These are phyloP conservation scores for Suillus sp. DNA, from an alignment of 768 basidiomycete species.

Conservation along the genomic window DNA sequence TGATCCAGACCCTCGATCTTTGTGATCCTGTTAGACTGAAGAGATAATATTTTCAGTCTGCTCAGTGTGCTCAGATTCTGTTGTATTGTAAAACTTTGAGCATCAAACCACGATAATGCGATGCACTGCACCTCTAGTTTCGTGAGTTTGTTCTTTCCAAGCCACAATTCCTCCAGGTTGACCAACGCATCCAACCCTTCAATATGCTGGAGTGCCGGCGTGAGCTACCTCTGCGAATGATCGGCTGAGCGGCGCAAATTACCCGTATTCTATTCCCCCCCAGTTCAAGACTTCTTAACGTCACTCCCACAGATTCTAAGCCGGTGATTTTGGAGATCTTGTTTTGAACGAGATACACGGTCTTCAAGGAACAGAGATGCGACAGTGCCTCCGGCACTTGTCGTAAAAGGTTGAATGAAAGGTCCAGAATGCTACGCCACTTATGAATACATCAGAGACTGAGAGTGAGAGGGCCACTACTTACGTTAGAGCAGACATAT, in stretches of 20 bases:
- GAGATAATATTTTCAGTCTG: constrained; percentile 79
- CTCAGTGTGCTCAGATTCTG: constrained; percentile 74
- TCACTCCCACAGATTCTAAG: constrained; percentile 53
- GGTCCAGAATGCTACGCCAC: constrained; percentile 69
- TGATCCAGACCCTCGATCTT: constrained; percentile 80
- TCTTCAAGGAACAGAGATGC: constrained; percentile 61
- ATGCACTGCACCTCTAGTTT: constrained; percentile 69
- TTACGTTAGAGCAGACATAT: constrained; percentile 57
- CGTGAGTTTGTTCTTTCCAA: constrained; percentile 97
- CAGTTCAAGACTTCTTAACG: constrained; percentile 82
- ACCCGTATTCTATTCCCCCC: constrained; percentile 94
- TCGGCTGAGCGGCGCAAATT: constrained; percentile 30
- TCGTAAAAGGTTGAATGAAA: constrained; percentile 92
- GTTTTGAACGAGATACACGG: constrained; percentile 96
- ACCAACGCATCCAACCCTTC: constrained; percentile 80
- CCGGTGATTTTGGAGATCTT: constrained; percentile 81
- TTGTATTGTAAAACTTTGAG: not conserved
- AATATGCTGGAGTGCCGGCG: constrained; percentile 61
- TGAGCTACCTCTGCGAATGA: constrained; percentile 5
- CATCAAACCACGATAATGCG: constrained; percentile 4
- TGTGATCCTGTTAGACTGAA: constrained; percentile 93
- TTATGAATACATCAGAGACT: constrained; percentile 8
- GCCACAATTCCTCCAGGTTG: constrained; percentile 90
- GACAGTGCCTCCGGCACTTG: constrained; percentile 64
- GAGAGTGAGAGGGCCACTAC: constrained; percentile 24